Conservation (phyloP, 2,329 filamentous ascomycete genomes). For the Leptoxyphium fumago region DNA sequence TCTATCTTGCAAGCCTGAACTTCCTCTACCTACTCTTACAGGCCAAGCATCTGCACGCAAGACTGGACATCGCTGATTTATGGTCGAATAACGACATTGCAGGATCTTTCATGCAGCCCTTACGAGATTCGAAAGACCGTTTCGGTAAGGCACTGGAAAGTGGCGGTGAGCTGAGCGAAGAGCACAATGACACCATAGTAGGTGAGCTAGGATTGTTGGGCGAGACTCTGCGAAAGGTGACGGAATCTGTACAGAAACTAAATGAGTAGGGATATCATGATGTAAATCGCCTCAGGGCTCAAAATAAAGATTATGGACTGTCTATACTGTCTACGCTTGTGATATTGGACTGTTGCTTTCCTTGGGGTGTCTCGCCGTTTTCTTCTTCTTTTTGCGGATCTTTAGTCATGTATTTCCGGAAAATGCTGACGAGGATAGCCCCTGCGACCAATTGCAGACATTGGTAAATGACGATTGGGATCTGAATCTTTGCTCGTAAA, state of each 20-base stretch:
- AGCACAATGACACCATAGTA: slow-evolving; percentile 21
- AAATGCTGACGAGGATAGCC: slow-evolving; percentile 26
- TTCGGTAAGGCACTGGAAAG: slow-evolving; percentile 24
- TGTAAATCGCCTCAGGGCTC: no score
- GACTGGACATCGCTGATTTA: slow-evolving; percentile 32
- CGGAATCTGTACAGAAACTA: slow-evolving; percentile 13
- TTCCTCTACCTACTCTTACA: slow-evolving; percentile 43
- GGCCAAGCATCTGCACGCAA: slow-evolving; percentile 31
- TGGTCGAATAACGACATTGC: slow-evolving; percentile 26
- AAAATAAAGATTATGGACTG: neutral
- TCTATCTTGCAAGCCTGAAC: slow-evolving; percentile 42
- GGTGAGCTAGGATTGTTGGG: slow-evolving; percentile 21
- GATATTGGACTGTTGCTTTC: no score
- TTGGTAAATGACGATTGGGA: slow-evolving; percentile 46
- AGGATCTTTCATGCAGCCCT: slow-evolving; percentile 27
- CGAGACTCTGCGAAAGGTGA: slow-evolving; percentile 18
- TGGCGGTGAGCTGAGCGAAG: slow-evolving; percentile 21
- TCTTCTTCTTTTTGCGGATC: slow-evolving; percentile 18
- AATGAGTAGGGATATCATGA: slow-evolving; percentile 7
- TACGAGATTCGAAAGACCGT: slow-evolving; percentile 22
- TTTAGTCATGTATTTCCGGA: slow-evolving; percentile 32
- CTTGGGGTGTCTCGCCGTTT: no score
- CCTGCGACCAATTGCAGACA: slow-evolving; percentile 29
- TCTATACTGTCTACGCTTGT: neutral
- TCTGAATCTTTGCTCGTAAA: slow-evolving; percentile 44